phyloP scores from a whole-genome alignment of 495 filamentous ascomycete species.

The Xylaria intraflava region DNA sequence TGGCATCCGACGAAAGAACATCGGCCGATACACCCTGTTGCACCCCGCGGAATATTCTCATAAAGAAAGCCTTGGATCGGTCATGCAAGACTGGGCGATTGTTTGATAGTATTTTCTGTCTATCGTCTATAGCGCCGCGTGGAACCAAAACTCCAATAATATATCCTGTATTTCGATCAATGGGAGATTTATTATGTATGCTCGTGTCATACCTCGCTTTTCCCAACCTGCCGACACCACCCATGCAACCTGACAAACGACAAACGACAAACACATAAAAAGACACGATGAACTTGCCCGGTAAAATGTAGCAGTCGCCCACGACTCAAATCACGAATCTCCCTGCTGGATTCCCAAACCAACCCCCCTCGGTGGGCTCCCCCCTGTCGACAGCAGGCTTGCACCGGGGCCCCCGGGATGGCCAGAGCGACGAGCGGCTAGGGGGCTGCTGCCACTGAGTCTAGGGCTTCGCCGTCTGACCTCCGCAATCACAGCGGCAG shows the following conservation, averaged over 20 bases:
- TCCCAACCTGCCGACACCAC: background rate
- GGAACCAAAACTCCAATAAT: too few species aligned
- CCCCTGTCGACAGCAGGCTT: background rate
- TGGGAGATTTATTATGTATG: background rate
- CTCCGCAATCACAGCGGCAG: slow-evolving; percentile 4
- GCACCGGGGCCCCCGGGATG: background rate
- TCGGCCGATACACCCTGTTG: too few species aligned
- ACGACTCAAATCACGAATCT: background rate
- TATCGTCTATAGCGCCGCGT: too few species aligned
- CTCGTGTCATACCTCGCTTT: background rate
- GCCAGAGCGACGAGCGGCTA: background rate
- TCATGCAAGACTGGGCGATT: too few species aligned
- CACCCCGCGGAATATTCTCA: too few species aligned
- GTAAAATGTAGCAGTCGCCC: background rate
- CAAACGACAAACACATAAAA: background rate
- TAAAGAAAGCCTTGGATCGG: too few species aligned
- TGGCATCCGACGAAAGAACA: too few species aligned
- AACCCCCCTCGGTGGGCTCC: background rate
- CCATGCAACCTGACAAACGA: too few species aligned
- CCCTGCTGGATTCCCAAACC: slow-evolving; percentile 10
- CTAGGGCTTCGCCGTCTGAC: slow-evolving; percentile 6
- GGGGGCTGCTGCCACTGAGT: background rate
- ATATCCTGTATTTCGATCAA: too few species aligned
- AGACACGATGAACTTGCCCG: background rate
- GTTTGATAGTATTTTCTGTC: too few species aligned